Percentiles rank a stretch among this genome's conserved stretches.
phyloP scores from a whole-genome alignment of 345 rosid genomes.

The Populus ilicifolia region DNA sequence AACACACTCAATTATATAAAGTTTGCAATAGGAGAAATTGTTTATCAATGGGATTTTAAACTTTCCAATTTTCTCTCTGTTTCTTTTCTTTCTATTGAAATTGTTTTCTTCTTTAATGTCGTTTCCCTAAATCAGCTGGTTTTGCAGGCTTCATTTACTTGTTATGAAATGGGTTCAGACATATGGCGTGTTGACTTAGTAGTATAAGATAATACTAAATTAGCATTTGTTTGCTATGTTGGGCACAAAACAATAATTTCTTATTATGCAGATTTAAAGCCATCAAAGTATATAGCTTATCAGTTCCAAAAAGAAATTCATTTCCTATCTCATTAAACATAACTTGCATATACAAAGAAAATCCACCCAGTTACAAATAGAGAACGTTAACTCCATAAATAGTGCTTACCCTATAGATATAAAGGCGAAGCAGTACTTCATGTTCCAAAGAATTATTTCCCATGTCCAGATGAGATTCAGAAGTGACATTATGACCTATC shows the following conservation, averaged over 20 bases:
- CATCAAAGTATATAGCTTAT: background rate
- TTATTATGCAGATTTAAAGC: too few relatives aligned
- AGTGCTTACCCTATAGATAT: constrained; percentile 69
- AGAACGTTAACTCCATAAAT: background rate
- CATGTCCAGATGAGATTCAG: constrained; percentile 25
- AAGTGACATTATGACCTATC: constrained; percentile 21
- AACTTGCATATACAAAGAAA: background rate
- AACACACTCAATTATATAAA: background rate
- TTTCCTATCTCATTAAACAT: background rate
- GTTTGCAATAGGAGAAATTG: background rate
- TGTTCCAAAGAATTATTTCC: constrained; percentile 35
- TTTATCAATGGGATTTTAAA: background rate
- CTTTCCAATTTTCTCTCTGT: too few relatives aligned
- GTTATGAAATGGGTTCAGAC: background rate
- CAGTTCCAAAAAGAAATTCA: background rate
- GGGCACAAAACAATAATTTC: too few relatives aligned
- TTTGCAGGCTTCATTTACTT: background rate
- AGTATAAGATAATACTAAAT: too few relatives aligned
- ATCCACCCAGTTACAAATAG: background rate
- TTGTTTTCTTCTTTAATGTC: background rate
- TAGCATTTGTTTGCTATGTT: too few relatives aligned
- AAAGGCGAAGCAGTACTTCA: constrained; percentile 37
- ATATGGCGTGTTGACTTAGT: background rate
- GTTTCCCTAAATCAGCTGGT: background rate
- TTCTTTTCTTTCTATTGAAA: too few relatives aligned